These are phyloP conservation scores for Termitomyces sp. DNA, from an alignment of 768 basidiomycete genomes.

Conservation along the genomic window DNA sequence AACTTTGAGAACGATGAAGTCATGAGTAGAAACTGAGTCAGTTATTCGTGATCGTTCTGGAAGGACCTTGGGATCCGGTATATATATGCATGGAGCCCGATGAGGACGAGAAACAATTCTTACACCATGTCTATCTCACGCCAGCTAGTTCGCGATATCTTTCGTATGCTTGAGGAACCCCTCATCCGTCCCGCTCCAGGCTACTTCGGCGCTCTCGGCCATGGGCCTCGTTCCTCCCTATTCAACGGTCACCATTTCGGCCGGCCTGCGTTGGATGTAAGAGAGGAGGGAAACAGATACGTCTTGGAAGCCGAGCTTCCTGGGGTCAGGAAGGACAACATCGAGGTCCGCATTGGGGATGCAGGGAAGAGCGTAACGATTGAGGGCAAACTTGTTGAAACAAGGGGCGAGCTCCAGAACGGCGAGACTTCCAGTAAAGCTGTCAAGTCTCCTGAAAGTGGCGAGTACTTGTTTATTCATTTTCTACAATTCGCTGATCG, in stretches of 20 bases:
- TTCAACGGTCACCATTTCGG: slow-evolving; percentile 43
- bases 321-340: slow-evolving; percentile 73
- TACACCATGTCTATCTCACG: slow-evolving; percentile 62
- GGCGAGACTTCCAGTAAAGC: slow-evolving; percentile 2
- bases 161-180: slow-evolving; percentile 76
- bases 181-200: slow-evolving; percentile 32
- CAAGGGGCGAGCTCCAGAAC: slow-evolving; percentile 15
- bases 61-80: slow-evolving; percentile 1
- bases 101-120: neutral
- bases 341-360: slow-evolving; percentile 68
- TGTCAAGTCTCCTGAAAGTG: slow-evolving; percentile 1
- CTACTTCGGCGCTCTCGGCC: slow-evolving; percentile 12
- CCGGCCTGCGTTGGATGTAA: slow-evolving; percentile 63
- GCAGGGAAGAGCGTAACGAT: slow-evolving; percentile 70
- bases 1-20: neutral
- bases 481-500: neutral
- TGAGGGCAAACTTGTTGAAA: slow-evolving; percentile 52
- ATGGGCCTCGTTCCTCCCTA: slow-evolving; percentile 21
- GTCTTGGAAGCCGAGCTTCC: slow-evolving; percentile 76
- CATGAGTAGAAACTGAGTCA: neutral
- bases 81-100: neutral
- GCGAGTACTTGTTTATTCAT: neutral
- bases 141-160: slow-evolving; percentile 63
- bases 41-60: slow-evolving; percentile 9
- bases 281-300: slow-evolving; percentile 62